Base-by-base conservation (phyloP, 2,329 filamentous ascomycete genomes). In the Leptographium procerum region DNA sequence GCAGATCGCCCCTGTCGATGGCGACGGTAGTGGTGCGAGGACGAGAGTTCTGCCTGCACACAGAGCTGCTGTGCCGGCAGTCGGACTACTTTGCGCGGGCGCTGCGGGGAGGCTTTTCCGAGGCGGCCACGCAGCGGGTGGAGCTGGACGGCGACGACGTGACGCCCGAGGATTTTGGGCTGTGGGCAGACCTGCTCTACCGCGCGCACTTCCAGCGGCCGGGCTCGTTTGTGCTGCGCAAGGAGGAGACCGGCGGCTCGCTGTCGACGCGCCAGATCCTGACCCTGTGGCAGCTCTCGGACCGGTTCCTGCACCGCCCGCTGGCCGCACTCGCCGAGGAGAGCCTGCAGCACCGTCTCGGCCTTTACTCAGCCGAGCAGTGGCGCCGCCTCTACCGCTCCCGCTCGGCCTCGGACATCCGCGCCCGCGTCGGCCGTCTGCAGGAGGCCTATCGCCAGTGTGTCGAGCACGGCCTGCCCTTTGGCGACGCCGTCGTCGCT, bases 121-220 rank as follows among this genome's bases (percentile, higher is more conserved):
- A 65, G 57, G 61, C 59, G 11, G 33, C 60, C 31, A 61, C 59
- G 4, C 59, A 64, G 56, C 57, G 58, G 11, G 56, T 66, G 55
- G 58, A 54, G 16, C 60, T 65, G 24, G 63, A 65, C 50, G 61
- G 57, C 48, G 60, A 60, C 19, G 62, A 63, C 52, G 24, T 66
- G 5, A 13, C 56, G 9, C 26, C 29, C 24, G 59, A 59, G 1
- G 59, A 63, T 19, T 64, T 67, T 57, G 65, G 64, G 13, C 57
- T 63, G 5, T 67, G 64, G 59, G 61, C 64, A 16, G 63, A 64
- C 29, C 56, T 64, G 54, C 52, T 66, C 19, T 66, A 66, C 57
- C 59, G 58, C 16, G 54, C 31, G 36, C 60, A 63, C 56, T 64
- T 64, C 22, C 60, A 61, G 45, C 53, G 52, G 26, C 57, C 57